These are phyloP conservation scores for Debaryomyces hansenii DNA, from an alignment of 805 yeast species.

Conservation along the genomic window DNA sequence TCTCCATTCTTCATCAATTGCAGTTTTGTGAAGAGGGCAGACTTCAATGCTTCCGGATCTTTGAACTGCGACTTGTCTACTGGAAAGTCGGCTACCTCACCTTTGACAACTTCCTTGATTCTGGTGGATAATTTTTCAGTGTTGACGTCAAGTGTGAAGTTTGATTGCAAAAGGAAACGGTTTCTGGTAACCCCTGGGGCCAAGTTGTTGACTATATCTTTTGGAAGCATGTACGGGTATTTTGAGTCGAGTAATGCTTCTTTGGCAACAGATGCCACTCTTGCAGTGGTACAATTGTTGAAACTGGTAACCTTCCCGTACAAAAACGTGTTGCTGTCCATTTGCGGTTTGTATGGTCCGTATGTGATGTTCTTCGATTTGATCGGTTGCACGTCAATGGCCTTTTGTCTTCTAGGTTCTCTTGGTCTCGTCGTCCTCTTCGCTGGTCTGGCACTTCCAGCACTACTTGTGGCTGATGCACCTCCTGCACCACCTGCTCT, in stretches of 20 bases:
- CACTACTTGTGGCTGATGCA: background rate
- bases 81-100: conserved; percentile 21
- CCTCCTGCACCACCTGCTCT: background rate
- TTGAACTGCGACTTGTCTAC: conserved; percentile 6
- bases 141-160: conserved; percentile 25
- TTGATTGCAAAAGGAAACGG: conserved; percentile 32
- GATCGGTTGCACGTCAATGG: conserved; percentile 1
- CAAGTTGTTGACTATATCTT: conserved; percentile 24
- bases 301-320: conserved; percentile 37
- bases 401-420: conserved; percentile 3
- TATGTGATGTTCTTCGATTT: conserved; percentile 7
- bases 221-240: conserved; percentile 42
- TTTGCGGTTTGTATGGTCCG: conserved; percentile 16
- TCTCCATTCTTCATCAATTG: conserved; percentile 30
- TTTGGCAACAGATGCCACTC: conserved; percentile 43
- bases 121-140: conserved; percentile 20
- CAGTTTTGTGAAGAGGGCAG: conserved; percentile 12
- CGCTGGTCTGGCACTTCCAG: background rate
- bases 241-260: conserved; percentile 36
- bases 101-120: conserved; percentile 32
- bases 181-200: conserved; percentile 19
- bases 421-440: background rate
- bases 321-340: conserved; percentile 30
- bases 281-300: conserved; percentile 24
- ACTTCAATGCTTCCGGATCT: conserved; percentile 5